A percentile compares a stretch with the other conserved stretches of the same genome.
These are phyloP conservation scores for Cucumis melo DNA, from an alignment of 306 rosid genomes.

Conservation along the genomic window DNA sequence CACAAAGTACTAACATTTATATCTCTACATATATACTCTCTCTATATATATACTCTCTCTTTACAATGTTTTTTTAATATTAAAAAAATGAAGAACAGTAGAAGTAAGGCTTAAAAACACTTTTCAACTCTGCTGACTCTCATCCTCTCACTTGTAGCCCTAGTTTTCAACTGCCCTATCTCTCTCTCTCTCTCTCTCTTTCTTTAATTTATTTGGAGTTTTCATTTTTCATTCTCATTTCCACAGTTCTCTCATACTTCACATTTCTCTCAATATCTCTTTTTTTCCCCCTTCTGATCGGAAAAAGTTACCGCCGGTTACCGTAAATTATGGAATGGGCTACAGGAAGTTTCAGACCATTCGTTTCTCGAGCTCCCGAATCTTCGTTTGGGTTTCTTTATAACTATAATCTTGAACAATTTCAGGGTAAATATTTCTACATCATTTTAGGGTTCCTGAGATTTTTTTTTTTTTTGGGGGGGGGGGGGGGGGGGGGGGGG, in stretches of 20 bases:
- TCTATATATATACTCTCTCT: background rate
- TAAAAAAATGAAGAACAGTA: background rate
- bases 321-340: constrained; percentile 56
- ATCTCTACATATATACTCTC: background rate
- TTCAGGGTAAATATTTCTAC: background rate
- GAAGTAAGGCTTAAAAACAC: background rate
- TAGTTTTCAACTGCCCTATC: constrained; percentile 8
- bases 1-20: background rate
- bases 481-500: background rate
- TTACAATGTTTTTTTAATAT: background rate
- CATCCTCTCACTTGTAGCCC: background rate
- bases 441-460: background rate
- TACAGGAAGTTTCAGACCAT: constrained; percentile 52
- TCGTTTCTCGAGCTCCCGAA: constrained; percentile 24
- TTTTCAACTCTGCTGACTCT: constrained; percentile 9
- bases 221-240: constrained; percentile 11
- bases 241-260: background rate
- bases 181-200: constrained; percentile 14
- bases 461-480: background rate
- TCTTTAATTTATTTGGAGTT: background rate
- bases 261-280: background rate
- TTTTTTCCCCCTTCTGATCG: background rate
- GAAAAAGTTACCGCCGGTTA: background rate
- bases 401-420: constrained; percentile 11
- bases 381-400: constrained; percentile 13